Percentiles rank a stretch among this genome's conserved stretches.
Conservation (phyloP, 305 asterid genomes). For the Fraxinus paxiana region DNA sequence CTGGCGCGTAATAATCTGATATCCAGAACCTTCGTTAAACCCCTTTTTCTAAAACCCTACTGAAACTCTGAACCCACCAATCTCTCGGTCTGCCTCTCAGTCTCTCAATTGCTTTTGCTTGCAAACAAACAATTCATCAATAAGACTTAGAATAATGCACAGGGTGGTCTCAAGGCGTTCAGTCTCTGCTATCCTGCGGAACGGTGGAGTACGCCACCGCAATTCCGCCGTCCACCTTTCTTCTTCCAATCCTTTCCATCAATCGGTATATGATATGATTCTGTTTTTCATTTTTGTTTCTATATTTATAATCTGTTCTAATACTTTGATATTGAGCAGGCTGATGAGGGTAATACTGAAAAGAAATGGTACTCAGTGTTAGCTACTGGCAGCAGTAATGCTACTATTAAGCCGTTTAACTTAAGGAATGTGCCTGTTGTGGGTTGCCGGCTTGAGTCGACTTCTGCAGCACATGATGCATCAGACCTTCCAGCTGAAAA, state of each 20-base stretch:
- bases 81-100: not conserved
- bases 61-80: not conserved
- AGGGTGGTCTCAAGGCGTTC: slow-evolving; percentile 49
- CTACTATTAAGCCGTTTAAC: slow-evolving; percentile 26
- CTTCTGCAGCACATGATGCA: slow-evolving; percentile 64
- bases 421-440: slow-evolving; percentile 23
- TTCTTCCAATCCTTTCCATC: slow-evolving; percentile 33
- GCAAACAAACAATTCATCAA: not conserved
- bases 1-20: not conserved
- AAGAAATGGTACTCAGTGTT: slow-evolving; percentile 56
- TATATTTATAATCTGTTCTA: slow-evolving; percentile 9
- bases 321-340: slow-evolving; percentile 35
- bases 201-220: slow-evolving; percentile 39
- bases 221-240: slow-evolving; percentile 36
- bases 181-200: slow-evolving; percentile 40
- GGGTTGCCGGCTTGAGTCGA: slow-evolving; percentile 60
- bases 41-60: slow-evolving; percentile 25
- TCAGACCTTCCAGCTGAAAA: slow-evolving; percentile 58
- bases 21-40: slow-evolving; percentile 38
- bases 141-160: slow-evolving; percentile 34
- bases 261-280: slow-evolving; percentile 28
- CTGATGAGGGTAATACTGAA: slow-evolving; percentile 35
- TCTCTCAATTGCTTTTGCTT: no score
- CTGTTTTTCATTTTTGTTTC: not conserved
- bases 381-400: slow-evolving; percentile 28